Base-by-base conservation (phyloP, 106 monocot species). In the Iris macrosiphon region DNA sequence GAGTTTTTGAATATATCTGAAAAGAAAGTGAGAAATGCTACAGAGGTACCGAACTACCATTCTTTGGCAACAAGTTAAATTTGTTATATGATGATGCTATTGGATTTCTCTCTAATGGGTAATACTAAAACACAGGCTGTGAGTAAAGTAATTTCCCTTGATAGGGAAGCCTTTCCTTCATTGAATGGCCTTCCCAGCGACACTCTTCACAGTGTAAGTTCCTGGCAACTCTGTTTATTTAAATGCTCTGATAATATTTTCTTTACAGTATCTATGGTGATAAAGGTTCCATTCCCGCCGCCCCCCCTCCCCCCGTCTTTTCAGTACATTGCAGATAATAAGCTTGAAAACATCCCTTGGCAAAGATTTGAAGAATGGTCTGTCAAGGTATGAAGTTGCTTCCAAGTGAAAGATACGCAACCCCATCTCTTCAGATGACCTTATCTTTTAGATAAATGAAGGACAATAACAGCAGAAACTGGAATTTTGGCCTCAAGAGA, bases 341-440 rank as follows among this genome's bases (percentile, higher is more conserved):
- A 81, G 26, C 66, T 75, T 34, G 96, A 80, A 60, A 90, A 90
- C 71, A 82, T 83, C 57, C 90, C 96, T 2, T 98, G 96, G 96
- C 70, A 83, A 73, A 76, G 79, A 26, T 90, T 83, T 44, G 86
- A 85, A 49, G 80, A 90, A 62, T 75, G 77, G 83, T 69, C 81
- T 31, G 56, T 90, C 62, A 83, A 90, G 96, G 96, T 98, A 79
- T n/a, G n/a, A n/a, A n/a, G n/a, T n/a, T n/a, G n/a, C n/a, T n/a
- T n/a, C n/a, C n/a, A n/a, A n/a, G n/a, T 39, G 21, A 21, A 47
- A 29, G 7, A 49, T 10, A 18, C 18, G 13, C 28, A 11, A 3
- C 10, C 21, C 46, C 22, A 46, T 23, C 6, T 21, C n/a, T 46
- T 7, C 21, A 16, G 19, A 46, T 46, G 13, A 21, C 21, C 0